Evolutionary conservation across 192 early-diverging fungal genomes (phyloP).

Genomic region (Glomus cerebriforme): DNA sequence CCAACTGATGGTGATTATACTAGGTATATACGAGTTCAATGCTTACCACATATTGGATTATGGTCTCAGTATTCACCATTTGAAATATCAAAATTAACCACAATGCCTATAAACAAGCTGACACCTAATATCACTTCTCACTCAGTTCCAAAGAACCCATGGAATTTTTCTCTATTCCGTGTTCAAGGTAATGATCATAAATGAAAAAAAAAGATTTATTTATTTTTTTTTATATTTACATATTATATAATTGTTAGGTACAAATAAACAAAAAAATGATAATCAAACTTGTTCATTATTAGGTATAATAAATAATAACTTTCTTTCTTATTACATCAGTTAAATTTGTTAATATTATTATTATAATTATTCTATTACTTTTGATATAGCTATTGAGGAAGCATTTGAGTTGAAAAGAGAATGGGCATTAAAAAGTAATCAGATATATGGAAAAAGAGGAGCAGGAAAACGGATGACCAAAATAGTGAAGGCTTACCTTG

Average conservation of each 20-base stretch:
- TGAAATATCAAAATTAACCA: no score
- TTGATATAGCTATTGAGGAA: not conserved
- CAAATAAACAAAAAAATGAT: no score
- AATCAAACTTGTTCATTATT: no score
- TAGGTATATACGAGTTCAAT: no score
- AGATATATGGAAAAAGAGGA: not conserved
- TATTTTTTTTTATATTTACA: not conserved
- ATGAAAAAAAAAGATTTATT: not conserved
- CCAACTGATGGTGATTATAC: no score
- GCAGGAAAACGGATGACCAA: not conserved
- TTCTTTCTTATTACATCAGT: not conserved
- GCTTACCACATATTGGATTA: no score
- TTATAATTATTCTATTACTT: not conserved
- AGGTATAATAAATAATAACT: not conserved
- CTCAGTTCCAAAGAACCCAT: not conserved
- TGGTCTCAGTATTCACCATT: no score
- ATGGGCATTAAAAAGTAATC: not conserved
- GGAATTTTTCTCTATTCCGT: not conserved
- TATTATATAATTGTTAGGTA: no score
- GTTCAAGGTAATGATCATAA: not conserved
- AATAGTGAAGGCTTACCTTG: not conserved
- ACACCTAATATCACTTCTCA: not conserved
- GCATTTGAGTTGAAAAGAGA: not conserved
- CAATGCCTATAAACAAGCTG: not conserved
- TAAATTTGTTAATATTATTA: not conserved